phyloP scores from a whole-genome alignment of 164 flowering plant species.

The Chloranthus sessilifolius region DNA sequence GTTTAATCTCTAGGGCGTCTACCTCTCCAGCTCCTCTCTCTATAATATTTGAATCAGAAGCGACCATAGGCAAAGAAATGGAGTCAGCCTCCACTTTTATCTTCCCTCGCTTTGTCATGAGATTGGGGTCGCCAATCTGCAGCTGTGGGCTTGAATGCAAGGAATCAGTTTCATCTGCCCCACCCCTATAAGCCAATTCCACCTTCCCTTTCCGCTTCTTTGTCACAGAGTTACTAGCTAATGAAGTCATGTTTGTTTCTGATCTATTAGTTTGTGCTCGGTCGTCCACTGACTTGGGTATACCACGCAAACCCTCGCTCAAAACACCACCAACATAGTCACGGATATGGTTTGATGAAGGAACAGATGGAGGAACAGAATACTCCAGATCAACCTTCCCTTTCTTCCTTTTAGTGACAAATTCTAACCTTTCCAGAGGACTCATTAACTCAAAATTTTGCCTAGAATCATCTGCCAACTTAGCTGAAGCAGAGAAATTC shows the following conservation, averaged over 20 bases:
- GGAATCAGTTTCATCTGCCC: conserved; percentile 28
- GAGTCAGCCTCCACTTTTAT: conserved; percentile 38
- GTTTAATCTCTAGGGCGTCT: conserved; percentile 53
- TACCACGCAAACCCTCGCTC: conserved; percentile 31
- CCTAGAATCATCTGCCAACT: conserved; percentile 26
- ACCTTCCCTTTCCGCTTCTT: conserved; percentile 64
- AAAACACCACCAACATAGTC: conserved; percentile 18
- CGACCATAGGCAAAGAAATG: conserved; percentile 27
- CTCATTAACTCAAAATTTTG: conserved; percentile 22
- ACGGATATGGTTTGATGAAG: conserved; percentile 20
- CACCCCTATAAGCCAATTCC: conserved; percentile 25
- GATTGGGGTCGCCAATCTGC: conserved; percentile 30
- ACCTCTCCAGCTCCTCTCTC: conserved; percentile 37
- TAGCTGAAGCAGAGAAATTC: conserved; percentile 23
- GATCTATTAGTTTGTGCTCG: conserved; percentile 16
- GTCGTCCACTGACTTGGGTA: conserved; percentile 20
- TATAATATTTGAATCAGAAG: conserved; percentile 23
- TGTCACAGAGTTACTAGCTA: conserved; percentile 31
- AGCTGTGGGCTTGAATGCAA: conserved; percentile 24
- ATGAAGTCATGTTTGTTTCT: conserved; percentile 26
- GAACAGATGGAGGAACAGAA: conserved; percentile 23
- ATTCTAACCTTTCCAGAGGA: too few species aligned
- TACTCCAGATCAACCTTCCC: conserved; percentile 24
- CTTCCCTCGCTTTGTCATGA: conserved; percentile 41
- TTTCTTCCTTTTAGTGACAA: conserved; percentile 43